Evolutionary conservation across 306 rosid species (phyloP), one percentile per base, ranked within the genome.

Genomic region (Senna tora): DNA sequence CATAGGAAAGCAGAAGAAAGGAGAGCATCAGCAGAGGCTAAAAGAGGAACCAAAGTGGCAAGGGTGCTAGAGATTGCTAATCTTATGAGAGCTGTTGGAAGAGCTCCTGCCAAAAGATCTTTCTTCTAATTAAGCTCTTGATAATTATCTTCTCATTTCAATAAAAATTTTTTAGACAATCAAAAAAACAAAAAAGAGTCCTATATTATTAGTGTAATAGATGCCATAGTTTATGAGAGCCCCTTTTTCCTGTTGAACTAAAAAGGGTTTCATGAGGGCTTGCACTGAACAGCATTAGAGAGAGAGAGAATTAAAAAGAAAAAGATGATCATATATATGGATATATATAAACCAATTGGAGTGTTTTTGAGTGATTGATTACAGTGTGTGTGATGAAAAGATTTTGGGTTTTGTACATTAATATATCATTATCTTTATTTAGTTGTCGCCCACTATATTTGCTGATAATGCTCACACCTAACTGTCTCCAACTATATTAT

Each of bases 41-140:
- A 87, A 80, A 91, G 99, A 17, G 99, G 97, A 72, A 91, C 99
- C 5, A 91, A 94, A 81, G 95, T 85, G 45, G 96, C 99, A 0
- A 86, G 89, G 64, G 75, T 94, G 82, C 71, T 91, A 17, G 97
- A 94, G 78, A 75, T 94, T 61, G 86, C 93, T 74, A 80, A 79
- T 67, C 84, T 94, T 50, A 94, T 91, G 99, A 91, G 82, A 88
- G 96, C 95, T 9, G 99, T 94, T 75, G 97, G 99, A 75, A 89
- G 97, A 79, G 79, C 99, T 51, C 99, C 99, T 11, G 88, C 79
- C 20, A 94, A 94, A 69, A 85, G 88, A 55, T 91, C 99, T 69
- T 86, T 94, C 91, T 94, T 94, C 66, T 82, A n/a, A n/a, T n/a
- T n/a, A 73, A 85, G 39, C 57, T 60, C 9, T 14, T 8, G 30